Base-by-base conservation (phyloP, 2,329 filamentous ascomycete species). In the Cytospora chrysosperma region DNA sequence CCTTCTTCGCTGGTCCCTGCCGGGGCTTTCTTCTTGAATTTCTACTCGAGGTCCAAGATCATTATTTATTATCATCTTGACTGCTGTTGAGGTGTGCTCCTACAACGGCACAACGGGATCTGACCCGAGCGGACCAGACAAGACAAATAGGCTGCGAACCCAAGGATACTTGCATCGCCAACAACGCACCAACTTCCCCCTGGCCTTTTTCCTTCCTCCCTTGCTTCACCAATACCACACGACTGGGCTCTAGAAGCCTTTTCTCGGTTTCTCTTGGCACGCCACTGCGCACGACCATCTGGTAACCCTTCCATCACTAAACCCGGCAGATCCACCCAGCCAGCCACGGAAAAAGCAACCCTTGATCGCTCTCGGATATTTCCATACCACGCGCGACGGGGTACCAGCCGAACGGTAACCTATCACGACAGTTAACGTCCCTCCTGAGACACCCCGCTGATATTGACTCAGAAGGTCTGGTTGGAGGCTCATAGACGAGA, bases 391-490 rank as follows among this genome's bases (percentile, higher is more conserved):
- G 50, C 26, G 24, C 32, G 47, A 62, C 32, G 19, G 32, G 28
- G 47, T 62, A 37, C 60, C 60, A 51, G 34, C 43, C 34, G 47
- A 15, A 47, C 50, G 60, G 54, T 34, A 43, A 56, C 60, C 54
- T 62, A 49, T 57, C 54, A 56, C 47, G 54, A 53, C 54, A 51
- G 32, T 51, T 17, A 4, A 32, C 32, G 2, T 56, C 4, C 7
- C 21, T n/a, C n/a, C 4, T 40, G 24, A 40, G 24, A 56, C 59
- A 53, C 30, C 43, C n/a, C 34, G 28, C 24, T 40, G 51, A 24
- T 56, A 49, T 19, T 47, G 19, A 34, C 12, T 2, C 15, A 10
- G 17, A 32, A 19, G 10, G 24, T 21, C 47, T 52, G 30, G 49
- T 52, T 59, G 56, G 40, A 34, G 34, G 30, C 21, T 52, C 55